Conservation (phyloP, 116 monocot species). For the Dioscorea cayenensis region DNA sequence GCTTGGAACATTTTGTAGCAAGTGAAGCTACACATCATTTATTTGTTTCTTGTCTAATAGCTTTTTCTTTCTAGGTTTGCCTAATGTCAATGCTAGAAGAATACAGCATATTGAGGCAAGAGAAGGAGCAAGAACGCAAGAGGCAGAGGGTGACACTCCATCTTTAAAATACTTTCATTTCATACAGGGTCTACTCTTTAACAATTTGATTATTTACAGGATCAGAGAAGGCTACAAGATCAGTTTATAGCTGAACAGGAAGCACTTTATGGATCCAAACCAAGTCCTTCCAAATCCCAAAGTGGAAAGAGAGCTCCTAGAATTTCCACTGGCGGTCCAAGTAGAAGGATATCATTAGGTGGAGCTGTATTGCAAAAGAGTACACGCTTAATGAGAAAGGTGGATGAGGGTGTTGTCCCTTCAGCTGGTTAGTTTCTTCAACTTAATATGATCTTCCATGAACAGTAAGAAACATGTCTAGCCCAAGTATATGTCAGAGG, state of each 20-base stretch:
- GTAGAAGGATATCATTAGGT: conserved; percentile 65
- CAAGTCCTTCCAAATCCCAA: conserved; percentile 80
- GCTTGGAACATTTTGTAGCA: not conserved
- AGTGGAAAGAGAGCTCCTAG: conserved; percentile 62
- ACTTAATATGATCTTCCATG: no score
- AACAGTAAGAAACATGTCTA: no score
- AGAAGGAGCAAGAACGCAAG: conserved; percentile 72
- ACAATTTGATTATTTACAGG: conserved; percentile 37
- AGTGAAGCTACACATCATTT: not conserved
- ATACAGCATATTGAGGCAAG: conserved; percentile 57
- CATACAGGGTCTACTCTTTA: not conserved
- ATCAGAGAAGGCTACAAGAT: conserved; percentile 81
- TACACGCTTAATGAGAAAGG: conserved; percentile 49
- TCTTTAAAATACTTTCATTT: not conserved
- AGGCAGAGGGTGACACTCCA: conserved; percentile 62
- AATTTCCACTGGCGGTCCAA: conserved; percentile 52
- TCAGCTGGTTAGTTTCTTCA: conserved; percentile 52
- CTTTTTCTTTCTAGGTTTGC: conserved; percentile 41
- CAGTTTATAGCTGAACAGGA: conserved; percentile 91
- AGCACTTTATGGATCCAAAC: conserved; percentile 81
- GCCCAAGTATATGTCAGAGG: no score
- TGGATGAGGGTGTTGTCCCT: conserved; percentile 33
- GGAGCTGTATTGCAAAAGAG: conserved; percentile 51
- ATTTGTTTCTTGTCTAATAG: not conserved
- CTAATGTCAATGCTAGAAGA: conserved; percentile 92